These are phyloP conservation scores for Penicillium fuscoglaucum DNA, from an alignment of 2,329 filamentous ascomycete genomes.

Conservation along the genomic window DNA sequence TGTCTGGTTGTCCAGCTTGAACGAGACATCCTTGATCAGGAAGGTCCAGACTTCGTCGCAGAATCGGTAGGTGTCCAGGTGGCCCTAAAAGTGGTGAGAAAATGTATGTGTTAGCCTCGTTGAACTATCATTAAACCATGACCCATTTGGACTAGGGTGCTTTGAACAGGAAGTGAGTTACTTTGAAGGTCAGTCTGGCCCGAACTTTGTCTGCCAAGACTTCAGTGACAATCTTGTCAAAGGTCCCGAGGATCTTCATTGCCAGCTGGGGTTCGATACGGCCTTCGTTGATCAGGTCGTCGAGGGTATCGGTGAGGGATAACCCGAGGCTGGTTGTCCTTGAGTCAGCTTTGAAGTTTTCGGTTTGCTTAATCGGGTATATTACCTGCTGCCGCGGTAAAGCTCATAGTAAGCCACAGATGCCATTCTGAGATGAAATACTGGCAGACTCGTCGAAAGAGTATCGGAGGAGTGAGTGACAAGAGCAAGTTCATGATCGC, in stretches of 20 bases:
- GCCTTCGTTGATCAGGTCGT: conserved; percentile 90
- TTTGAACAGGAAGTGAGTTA: conserved; percentile 44
- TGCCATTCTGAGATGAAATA: conserved; percentile 45
- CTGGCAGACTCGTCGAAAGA: conserved; percentile 9
- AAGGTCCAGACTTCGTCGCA: conserved; percentile 99
- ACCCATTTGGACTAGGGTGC: background rate
- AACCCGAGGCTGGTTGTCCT: conserved; percentile 72
- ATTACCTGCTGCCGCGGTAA: conserved; percentile 95
- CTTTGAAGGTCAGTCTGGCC: conserved; percentile 90
- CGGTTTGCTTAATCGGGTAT: background rate
- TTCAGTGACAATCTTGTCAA: conserved; percentile 90
- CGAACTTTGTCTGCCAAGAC: conserved; percentile 91
- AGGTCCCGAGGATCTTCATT: conserved; percentile 96
- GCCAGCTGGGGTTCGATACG: conserved; percentile 97
- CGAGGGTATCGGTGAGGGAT: conserved; percentile 92
- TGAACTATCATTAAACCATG: background rate
- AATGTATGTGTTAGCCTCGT: conserved; percentile 16
- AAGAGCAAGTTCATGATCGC: conserved; percentile 18
- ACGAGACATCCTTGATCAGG: conserved; percentile 96
- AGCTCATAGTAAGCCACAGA: conserved; percentile 78
- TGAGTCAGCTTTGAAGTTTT: conserved; percentile 16
- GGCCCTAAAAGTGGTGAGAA: conserved; percentile 62
- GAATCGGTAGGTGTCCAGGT: conserved; percentile 97
- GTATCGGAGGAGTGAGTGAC: conserved; percentile 10
- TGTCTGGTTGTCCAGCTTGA: conserved; percentile 87